Conservation (phyloP, 345 rosid genomes). For the Alliaria petiolata region DNA sequence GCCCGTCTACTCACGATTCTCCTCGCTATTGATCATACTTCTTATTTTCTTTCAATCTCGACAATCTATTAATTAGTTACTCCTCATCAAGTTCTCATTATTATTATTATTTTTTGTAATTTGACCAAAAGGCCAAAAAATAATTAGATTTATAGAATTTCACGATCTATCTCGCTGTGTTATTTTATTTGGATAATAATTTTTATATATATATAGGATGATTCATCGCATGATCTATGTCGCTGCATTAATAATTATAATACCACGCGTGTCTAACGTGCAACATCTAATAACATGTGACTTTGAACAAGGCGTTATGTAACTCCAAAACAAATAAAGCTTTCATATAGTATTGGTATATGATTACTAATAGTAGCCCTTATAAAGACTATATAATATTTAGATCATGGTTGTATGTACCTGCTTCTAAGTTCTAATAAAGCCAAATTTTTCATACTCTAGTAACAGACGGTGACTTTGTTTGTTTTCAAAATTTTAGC, state of each 20-base stretch:
- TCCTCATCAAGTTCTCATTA: not conserved
- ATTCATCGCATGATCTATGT: not conserved
- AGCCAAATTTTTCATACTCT: not conserved
- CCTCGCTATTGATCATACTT: no score
- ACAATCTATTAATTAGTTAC: no score
- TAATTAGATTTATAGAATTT: not conserved
- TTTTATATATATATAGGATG: not conserved
- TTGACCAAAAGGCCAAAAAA: not conserved
- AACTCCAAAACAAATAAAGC: not conserved
- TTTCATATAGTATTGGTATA: no score
- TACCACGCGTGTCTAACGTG: not conserved
- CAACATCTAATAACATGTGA: not conserved
- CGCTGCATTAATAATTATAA: not conserved
- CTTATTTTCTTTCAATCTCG: no score
- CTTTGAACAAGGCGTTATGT: not conserved
- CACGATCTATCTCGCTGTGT: not conserved
- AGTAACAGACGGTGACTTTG: no score
- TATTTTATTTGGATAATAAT: not conserved
- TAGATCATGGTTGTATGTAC: no score
- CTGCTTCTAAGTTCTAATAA: not conserved
- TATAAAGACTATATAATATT: no score
- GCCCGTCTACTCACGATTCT: not conserved
- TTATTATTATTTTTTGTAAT: not conserved
- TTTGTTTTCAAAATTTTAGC: no score
- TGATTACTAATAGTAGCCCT: no score